Evolutionary conservation across 148 eudicot species (phyloP).

Genomic region (Limonium bicolor): DNA sequence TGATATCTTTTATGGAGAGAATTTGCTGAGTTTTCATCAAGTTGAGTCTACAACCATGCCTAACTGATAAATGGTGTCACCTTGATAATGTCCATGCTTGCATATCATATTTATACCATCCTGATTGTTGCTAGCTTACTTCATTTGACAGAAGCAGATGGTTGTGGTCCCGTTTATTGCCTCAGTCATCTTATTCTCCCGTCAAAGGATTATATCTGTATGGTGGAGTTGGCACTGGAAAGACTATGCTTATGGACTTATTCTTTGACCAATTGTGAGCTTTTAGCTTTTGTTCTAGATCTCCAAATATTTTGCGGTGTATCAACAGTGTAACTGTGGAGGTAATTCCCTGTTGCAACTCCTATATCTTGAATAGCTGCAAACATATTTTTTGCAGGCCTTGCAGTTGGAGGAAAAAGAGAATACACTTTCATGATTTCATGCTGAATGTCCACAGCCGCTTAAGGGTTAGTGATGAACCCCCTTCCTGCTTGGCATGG

Average conservation of each 20-base stretch:
- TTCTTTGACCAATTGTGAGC: conserved; percentile 71
- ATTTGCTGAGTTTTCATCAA: no score
- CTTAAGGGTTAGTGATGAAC: conserved; percentile 38
- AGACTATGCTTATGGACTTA: conserved; percentile 96
- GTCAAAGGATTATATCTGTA: conserved; percentile 78
- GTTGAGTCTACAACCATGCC: no score
- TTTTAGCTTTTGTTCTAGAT: conserved; percentile 2
- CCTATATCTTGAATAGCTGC: no score
- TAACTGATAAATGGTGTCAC: no score
- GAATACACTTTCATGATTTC: conserved; percentile 97
- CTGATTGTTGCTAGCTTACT: neutral
- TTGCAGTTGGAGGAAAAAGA: conserved; percentile 66
- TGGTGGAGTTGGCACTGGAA: conserved; percentile 96
- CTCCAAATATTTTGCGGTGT: no score
- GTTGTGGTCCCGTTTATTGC: conserved; percentile 75
- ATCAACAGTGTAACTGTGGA: no score
- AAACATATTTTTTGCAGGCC: conserved; percentile 76
- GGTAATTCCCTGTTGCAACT: no score
- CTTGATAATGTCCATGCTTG: no score
- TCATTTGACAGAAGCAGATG: conserved; percentile 53
- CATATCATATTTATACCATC: no score
- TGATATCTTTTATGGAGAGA: no score
- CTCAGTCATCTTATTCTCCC: conserved; percentile 57
- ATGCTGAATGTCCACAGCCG: conserved; percentile 91
- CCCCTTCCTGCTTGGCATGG: neutral